Percentiles rank a stretch among this genome's conserved stretches.
Conservation (phyloP, 2,329 filamentous ascomycete genomes). For the Ceratocystis albifundus region DNA sequence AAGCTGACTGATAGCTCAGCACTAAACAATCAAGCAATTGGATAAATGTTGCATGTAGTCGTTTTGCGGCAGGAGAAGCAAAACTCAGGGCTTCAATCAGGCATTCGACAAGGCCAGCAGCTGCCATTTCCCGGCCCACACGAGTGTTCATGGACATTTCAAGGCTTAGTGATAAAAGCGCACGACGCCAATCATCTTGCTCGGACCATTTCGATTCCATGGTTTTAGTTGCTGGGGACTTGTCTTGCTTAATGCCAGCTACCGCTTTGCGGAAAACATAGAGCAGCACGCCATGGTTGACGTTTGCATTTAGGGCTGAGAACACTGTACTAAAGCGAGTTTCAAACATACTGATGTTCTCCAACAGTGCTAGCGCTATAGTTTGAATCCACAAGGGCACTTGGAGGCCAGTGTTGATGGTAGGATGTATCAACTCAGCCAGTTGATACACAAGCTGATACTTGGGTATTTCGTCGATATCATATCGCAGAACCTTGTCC, state of each 20-base stretch:
- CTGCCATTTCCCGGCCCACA: slow-evolving; percentile 64
- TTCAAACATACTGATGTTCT: slow-evolving; percentile 73
- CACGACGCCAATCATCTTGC: slow-evolving; percentile 79
- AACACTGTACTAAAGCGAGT: slow-evolving; percentile 69
- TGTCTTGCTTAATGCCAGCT: slow-evolving; percentile 58
- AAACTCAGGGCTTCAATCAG: slow-evolving; percentile 79
- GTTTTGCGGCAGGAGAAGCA: slow-evolving; percentile 68
- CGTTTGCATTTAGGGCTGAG: slow-evolving; percentile 83
- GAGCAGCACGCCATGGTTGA: slow-evolving; percentile 89
- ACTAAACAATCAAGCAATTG: slow-evolving; percentile 82
- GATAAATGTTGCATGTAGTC: slow-evolving; percentile 72
- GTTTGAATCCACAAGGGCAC: slow-evolving; percentile 71
- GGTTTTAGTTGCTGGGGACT: slow-evolving; percentile 24
- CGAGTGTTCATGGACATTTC: slow-evolving; percentile 47
- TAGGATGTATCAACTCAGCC: slow-evolving; percentile 79
- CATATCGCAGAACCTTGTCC: slow-evolving; percentile 74
- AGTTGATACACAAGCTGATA: slow-evolving; percentile 88
- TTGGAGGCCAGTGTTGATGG: slow-evolving; percentile 52
- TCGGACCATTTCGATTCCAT: slow-evolving; percentile 30
- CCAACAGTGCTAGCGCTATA: slow-evolving; percentile 66
- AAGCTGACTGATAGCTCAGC: slow-evolving; percentile 72
- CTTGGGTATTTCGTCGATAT: slow-evolving; percentile 77
- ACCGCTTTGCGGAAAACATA: slow-evolving; percentile 88
- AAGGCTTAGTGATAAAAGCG: slow-evolving; percentile 75
- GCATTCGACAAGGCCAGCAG: slow-evolving; percentile 79